These are phyloP conservation scores for Monilinia aucupariae DNA, from an alignment of 2,329 filamentous ascomycete species.

Conservation along the genomic window DNA sequence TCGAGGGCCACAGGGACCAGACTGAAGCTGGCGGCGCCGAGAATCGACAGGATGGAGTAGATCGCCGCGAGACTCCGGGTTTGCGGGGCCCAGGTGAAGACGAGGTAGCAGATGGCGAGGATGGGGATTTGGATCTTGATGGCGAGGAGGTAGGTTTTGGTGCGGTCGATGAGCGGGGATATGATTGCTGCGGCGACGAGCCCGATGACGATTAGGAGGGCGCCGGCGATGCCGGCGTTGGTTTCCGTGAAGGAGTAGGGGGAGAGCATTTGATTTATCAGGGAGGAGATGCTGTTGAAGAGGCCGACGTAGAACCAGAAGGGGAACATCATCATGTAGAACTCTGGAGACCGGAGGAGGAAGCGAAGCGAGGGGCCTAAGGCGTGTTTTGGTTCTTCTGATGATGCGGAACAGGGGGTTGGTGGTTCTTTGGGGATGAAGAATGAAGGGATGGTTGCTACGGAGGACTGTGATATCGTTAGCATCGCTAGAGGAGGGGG, in stretches of 20 bases:
- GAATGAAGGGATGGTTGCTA: conserved; percentile 67
- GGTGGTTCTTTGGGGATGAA: conserved; percentile 74
- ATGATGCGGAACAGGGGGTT: conserved; percentile 65
- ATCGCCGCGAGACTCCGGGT: conserved; percentile 55
- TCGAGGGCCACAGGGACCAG: conserved; percentile 82
- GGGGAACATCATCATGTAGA: conserved; percentile 76
- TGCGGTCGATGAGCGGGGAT: conserved; percentile 78
- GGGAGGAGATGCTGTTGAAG: conserved; percentile 86
- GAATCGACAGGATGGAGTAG: conserved; percentile 67
- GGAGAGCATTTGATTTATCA: conserved; percentile 83
- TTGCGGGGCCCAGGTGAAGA: conserved; percentile 73
- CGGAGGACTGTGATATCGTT: conserved; percentile 45
- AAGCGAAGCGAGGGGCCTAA: conserved; percentile 49
- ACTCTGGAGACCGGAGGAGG: conserved; percentile 57
- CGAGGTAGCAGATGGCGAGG: conserved; percentile 66
- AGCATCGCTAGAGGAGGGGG: not conserved
- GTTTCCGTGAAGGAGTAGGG: conserved; percentile 82
- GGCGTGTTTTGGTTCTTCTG: conserved; percentile 48
- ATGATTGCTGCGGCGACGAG: conserved; percentile 70
- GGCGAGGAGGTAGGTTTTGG: conserved; percentile 68
- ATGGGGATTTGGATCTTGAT: conserved; percentile 72
- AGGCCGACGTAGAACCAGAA: conserved; percentile 82
- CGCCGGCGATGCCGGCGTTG: conserved; percentile 84
- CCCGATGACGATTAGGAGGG: conserved; percentile 82
- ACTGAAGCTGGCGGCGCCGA: conserved; percentile 75